A percentile compares a stretch with the other conserved stretches of the same genome.
phyloP scores from a whole-genome alignment of 768 basidiomycete species.

The Favolaschia claudopus region DNA sequence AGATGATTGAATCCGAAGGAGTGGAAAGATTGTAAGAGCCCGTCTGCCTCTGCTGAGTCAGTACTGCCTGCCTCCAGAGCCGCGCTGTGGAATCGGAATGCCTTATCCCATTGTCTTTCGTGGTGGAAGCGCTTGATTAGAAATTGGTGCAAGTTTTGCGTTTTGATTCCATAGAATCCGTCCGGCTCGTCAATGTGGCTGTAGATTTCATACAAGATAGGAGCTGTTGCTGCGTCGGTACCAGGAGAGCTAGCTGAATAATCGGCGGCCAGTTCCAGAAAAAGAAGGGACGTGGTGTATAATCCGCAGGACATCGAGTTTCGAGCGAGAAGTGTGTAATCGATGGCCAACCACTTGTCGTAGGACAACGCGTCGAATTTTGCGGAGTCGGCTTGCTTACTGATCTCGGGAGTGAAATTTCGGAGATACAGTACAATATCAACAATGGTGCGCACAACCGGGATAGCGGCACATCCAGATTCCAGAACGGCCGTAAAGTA shows the following conservation, averaged over 20 bases:
- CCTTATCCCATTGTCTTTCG: slow-evolving; percentile 91
- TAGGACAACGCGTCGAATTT: slow-evolving; percentile 53
- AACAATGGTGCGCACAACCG: slow-evolving; percentile 68
- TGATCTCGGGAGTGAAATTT: slow-evolving; percentile 54
- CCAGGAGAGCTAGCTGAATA: slow-evolving; percentile 38
- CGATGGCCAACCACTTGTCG: slow-evolving; percentile 84
- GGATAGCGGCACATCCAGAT: slow-evolving; percentile 42
- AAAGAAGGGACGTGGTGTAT: slow-evolving; percentile 90
- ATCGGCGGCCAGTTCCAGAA: slow-evolving; percentile 82
- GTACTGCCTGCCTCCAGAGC: slow-evolving; percentile 68
- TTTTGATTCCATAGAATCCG: slow-evolving; percentile 94
- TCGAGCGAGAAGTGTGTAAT: slow-evolving; percentile 73
- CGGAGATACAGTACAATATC: slow-evolving; percentile 85
- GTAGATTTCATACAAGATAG: slow-evolving; percentile 91
- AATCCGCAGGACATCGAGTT: slow-evolving; percentile 82
- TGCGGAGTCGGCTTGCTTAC: slow-evolving; percentile 42
- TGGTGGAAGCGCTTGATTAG: slow-evolving; percentile 90
- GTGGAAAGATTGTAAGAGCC: slow-evolving; percentile 82
- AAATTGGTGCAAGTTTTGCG: slow-evolving; percentile 77
- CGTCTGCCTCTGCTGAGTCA: slow-evolving; percentile 56
- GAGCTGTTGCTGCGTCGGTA: slow-evolving; percentile 54
- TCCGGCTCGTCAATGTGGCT: slow-evolving; percentile 97
- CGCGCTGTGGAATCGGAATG: slow-evolving; percentile 91
- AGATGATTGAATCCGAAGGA: slow-evolving; percentile 90
- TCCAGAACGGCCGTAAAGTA: slow-evolving; percentile 68